phyloP scores from a whole-genome alignment of 2,329 filamentous ascomycete genomes.

The Clathrospora elynae region DNA sequence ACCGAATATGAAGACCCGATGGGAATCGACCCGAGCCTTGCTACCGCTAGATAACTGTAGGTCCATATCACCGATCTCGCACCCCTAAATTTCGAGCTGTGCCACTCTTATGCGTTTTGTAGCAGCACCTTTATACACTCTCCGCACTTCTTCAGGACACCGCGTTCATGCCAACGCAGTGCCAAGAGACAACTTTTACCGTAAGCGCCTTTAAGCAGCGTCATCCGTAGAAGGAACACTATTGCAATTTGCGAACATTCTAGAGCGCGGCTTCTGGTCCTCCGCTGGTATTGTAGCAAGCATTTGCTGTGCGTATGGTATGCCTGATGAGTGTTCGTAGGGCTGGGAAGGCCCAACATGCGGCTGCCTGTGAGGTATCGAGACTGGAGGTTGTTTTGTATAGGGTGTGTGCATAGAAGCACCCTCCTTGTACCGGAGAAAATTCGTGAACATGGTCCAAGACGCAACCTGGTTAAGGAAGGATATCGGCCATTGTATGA shows the following conservation, averaged over 20 bases:
- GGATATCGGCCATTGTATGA: conserved; percentile 35
- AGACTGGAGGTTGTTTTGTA: conserved; percentile 5
- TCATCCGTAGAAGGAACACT: too few relatives aligned
- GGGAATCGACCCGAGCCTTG: conserved; percentile 5
- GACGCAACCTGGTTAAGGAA: conserved; percentile 20
- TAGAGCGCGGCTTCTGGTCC: neutral
- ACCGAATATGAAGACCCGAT: too few relatives aligned
- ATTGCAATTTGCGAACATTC: too few relatives aligned
- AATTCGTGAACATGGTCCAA: conserved; percentile 11
- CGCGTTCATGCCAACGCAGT: too few relatives aligned
- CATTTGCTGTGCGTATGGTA: neutral
- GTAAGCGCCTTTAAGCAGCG: too few relatives aligned
- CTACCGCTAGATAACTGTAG: conserved; percentile 4
- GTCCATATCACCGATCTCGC: conserved; percentile 3
- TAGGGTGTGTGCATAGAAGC: conserved; percentile 1
- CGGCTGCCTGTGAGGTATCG: conserved; percentile 7
- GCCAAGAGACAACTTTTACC: too few relatives aligned
- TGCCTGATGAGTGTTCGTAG: conserved; percentile 1
- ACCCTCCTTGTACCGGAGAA: conserved; percentile 1
- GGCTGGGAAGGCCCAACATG: neutral
- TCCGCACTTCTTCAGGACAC: neutral
- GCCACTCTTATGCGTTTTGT: neutral
- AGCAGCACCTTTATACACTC: neutral
- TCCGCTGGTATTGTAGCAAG: neutral
- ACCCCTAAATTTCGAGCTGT: neutral